Conservation (phyloP, 495 filamentous ascomycete species). For the Tuber brumale region DNA sequence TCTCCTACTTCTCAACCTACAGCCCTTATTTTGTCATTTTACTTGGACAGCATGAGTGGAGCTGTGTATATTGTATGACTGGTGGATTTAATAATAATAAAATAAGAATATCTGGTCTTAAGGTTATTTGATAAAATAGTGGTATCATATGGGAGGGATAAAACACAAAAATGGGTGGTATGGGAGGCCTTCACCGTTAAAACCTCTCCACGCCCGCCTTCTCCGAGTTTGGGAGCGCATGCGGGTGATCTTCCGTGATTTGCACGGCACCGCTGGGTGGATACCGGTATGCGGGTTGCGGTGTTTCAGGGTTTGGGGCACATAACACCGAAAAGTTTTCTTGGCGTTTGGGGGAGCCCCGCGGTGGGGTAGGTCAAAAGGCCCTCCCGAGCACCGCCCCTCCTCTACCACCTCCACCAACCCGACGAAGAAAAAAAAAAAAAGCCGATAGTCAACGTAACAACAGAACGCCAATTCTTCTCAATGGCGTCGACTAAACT, state of each 20-base stretch:
- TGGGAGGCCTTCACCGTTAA: too few relatives aligned
- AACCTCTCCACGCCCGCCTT: too few relatives aligned
- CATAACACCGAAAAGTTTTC: background rate
- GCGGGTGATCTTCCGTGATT: background rate
- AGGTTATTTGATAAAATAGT: too few relatives aligned
- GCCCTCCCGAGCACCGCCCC: background rate
- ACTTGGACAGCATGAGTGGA: too few relatives aligned
- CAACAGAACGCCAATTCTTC: background rate
- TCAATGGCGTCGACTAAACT: slow-evolving; percentile 54
- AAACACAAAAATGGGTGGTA: too few relatives aligned
- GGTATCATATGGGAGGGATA: too few relatives aligned
- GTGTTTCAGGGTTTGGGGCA: background rate
- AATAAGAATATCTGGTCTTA: too few relatives aligned
- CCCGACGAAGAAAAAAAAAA: background rate
- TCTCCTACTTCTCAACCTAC: too few relatives aligned
- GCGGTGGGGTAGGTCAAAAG: background rate
- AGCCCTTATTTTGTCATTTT: too few relatives aligned
- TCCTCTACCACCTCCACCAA: background rate
- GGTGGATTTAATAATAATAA: too few relatives aligned
- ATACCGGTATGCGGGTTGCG: background rate
- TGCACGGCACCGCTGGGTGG: background rate
- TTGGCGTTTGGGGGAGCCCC: background rate
- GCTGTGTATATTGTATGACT: too few relatives aligned
- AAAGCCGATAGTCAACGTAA: background rate
- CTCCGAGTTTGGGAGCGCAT: background rate